These are phyloP conservation scores for Onygenales sp. DNA, from an alignment of 2,329 filamentous ascomycete genomes.

Conservation along the genomic window DNA sequence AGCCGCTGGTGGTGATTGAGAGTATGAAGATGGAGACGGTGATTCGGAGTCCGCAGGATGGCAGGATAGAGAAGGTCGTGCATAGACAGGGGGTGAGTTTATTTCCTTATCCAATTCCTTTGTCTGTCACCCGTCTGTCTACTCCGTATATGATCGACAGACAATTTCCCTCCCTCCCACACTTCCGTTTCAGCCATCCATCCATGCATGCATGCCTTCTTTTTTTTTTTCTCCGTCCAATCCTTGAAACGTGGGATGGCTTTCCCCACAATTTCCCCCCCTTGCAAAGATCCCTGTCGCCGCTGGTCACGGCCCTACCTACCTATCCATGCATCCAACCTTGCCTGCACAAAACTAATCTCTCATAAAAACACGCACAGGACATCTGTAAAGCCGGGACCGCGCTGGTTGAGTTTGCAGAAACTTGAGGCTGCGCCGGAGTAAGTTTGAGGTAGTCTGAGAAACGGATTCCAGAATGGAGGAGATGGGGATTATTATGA, in stretches of 20 bases:
- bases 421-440: constrained; percentile 16
- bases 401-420: constrained; percentile 63
- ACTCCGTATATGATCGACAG: neutral
- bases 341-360: too few species aligned
- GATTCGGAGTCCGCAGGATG: constrained; percentile 65
- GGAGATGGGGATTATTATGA: too few species aligned
- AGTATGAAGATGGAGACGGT: constrained; percentile 90
- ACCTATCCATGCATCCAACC: too few species aligned
- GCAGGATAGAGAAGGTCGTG: constrained; percentile 61
- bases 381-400: constrained; percentile 73
- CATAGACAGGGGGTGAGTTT: constrained; percentile 62
- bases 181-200: neutral
- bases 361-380: constrained; percentile 27
- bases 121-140: neutral
- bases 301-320: too few species aligned
- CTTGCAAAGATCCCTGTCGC: too few species aligned
- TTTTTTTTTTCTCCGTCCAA: neutral
- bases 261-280: too few species aligned
- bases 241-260: neutral
- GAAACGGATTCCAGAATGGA: too few species aligned
- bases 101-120: constrained; percentile 3
- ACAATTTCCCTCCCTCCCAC: constrained; percentile 9
- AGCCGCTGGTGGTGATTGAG: constrained; percentile 81
- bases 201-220: too few species aligned
- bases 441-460: too few species aligned